Evolutionary conservation across 2,329 filamentous ascomycete genomes (phyloP).

Genomic region (Xylaria sp.): DNA sequence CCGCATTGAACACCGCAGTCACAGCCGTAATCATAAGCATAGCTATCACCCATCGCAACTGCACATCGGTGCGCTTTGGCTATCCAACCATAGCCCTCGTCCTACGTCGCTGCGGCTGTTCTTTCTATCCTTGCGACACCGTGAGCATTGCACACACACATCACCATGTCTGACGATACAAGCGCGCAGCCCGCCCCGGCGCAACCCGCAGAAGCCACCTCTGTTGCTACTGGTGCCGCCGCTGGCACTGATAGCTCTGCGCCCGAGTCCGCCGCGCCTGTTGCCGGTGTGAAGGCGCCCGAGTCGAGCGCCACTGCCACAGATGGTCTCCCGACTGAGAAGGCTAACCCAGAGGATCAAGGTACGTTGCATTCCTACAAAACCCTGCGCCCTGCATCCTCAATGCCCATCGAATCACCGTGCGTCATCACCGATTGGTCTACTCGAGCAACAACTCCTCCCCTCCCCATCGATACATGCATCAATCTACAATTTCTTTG

Average conservation of each 20-base stretch:
- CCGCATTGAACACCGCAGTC: background rate
- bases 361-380: conserved; percentile 38
- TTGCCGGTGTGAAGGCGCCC: conserved; percentile 40
- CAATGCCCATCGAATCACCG: conserved; percentile 10
- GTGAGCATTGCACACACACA: conserved; percentile 26
- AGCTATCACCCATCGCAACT: conserved; percentile 13
- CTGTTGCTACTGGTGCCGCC: conserved; percentile 24
- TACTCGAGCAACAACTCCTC: conserved; percentile 9
- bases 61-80: conserved; percentile 11
- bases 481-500: background rate
- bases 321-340: conserved; percentile 32
- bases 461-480: background rate
- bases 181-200: conserved; percentile 46
- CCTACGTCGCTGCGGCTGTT: conserved; percentile 17
- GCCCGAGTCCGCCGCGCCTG: conserved; percentile 43
- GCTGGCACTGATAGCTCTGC: conserved; percentile 32
- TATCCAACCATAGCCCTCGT: conserved; percentile 16
- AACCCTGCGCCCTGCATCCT: conserved; percentile 19
- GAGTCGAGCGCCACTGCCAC: conserved; percentile 33
- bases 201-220: conserved; percentile 43
- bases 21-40: background rate
- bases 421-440: background rate
- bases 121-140: conserved; percentile 26
- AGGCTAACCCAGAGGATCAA: conserved; percentile 37
- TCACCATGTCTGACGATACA: conserved; percentile 49